These are phyloP conservation scores for Astrothelium macrocarpum DNA, from an alignment of 495 filamentous ascomycete species.

Conservation along the genomic window DNA sequence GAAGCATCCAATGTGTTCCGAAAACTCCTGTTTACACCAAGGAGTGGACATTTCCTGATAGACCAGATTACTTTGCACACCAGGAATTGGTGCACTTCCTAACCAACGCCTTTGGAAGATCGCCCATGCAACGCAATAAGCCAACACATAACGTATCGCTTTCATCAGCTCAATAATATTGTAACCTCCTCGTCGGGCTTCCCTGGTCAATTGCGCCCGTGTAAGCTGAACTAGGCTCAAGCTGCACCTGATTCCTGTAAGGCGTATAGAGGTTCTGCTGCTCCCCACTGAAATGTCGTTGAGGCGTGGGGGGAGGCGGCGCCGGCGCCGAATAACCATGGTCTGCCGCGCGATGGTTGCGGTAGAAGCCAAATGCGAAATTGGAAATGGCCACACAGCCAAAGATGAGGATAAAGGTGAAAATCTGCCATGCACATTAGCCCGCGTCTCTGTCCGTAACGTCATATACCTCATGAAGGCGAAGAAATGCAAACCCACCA, in stretches of 20 bases:
- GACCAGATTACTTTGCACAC: not conserved
- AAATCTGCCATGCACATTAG: conserved; percentile 34
- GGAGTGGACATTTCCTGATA: not conserved
- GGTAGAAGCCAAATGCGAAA: conserved; percentile 42
- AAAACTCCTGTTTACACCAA: not conserved
- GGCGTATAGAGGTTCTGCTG: conserved; percentile 18
- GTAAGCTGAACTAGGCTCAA: not conserved
- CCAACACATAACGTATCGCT: no score
- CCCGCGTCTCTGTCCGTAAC: not conserved
- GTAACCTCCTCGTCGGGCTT: not conserved
- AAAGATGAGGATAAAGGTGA: conserved; percentile 46
- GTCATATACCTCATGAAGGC: no score
- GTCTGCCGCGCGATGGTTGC: conserved; percentile 17
- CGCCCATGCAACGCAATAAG: not conserved
- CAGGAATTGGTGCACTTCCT: not conserved
- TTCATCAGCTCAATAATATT: not conserved
- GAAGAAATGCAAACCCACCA: conserved; percentile 39
- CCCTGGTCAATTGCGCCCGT: not conserved
- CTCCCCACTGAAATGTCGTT: conserved; percentile 27
- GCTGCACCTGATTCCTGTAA: not conserved
- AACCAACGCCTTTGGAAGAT: not conserved
- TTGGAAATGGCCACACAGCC: conserved; percentile 49
- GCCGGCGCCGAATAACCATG: conserved; percentile 17
- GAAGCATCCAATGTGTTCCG: no score
- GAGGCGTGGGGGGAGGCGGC: conserved; percentile 29